Evolutionary conservation across 139 green algal species (phyloP), one percentile per base, ranked within the genome.

Genomic region (Medakamo hakoo): DNA sequence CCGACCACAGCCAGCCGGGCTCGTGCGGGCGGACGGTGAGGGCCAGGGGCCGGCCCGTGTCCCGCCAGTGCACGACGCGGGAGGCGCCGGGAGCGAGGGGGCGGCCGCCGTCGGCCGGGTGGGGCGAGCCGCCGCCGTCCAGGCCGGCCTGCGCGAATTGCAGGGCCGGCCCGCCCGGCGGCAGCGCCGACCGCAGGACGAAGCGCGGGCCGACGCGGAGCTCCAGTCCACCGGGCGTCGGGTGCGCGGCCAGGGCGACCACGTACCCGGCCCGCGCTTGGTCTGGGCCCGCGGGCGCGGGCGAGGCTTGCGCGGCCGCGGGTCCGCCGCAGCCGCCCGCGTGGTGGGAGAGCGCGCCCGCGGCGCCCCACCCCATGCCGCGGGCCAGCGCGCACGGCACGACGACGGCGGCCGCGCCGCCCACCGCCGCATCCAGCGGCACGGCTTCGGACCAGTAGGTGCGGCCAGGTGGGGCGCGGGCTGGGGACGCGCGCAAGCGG

Each of bases 1-100:
- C 82, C 2, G 77, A 87, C 86, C 86, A 94, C 29, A 80, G 71
- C 86, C 86, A 94, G 16, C 84, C 86, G 0, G 86, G 79, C 59
- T 88, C 82, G 59, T 78, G 77, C 30, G 87, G 65, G 23, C 84
- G 70, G 29, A 92, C 59, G 67, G 78, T 82, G 55, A 94, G 69
- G 48, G 66, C 62, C 57, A 76, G 73, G 27, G 78, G 74, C n/a
- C 71, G 67, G 23, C 27, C 40, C 4, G 62, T 62, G 57, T 88
- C 76, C 0, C 77, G 60, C 84, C 86, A 93, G 55, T 81, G 74
- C 58, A 94, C 58, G 24, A 77, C 65, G 0, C 75, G 58, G 18
- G 68, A 40, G 27, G 48, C 75, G 3, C 71, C 75, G 5, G 76
- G 49, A 3, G 23, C 55, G 56, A 90, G 63, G 25, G 78, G 69